Evolutionary conservation across 2,329 filamentous ascomycete species (phyloP).

Genomic region (Epichloe hybrida): DNA sequence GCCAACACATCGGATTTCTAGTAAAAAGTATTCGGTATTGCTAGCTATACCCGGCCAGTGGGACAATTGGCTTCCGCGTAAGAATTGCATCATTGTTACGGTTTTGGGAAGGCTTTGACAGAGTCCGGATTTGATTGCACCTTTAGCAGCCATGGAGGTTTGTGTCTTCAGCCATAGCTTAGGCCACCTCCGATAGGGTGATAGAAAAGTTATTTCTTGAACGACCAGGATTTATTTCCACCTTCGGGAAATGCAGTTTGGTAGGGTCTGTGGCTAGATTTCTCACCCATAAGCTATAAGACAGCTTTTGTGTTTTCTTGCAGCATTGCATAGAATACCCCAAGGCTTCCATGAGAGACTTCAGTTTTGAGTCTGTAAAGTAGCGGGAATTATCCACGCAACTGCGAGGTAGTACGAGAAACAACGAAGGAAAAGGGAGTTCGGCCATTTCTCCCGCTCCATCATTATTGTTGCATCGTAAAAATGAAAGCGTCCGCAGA

Average conservation of each 20-base stretch:
- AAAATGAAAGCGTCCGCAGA: constrained; percentile 56
- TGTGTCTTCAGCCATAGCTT: constrained; percentile 1
- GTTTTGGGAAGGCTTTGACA: background rate
- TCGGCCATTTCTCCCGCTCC: constrained; percentile 9
- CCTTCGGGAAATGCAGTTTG: constrained; percentile 37
- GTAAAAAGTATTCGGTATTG: too few species aligned
- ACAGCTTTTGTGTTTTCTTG: constrained; percentile 71
- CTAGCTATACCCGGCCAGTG: too few species aligned
- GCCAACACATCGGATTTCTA: too few species aligned
- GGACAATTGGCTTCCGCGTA: too few species aligned
- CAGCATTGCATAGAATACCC: constrained; percentile 54
- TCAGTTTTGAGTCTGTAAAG: constrained; percentile 56
- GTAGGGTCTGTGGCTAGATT: constrained; percentile 9
- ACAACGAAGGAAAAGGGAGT: constrained; percentile 52
- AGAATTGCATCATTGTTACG: too few species aligned
- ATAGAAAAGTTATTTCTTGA: constrained; percentile 87
- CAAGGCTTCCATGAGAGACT: constrained; percentile 60
- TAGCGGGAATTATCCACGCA: constrained; percentile 89
- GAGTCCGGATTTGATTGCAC: background rate
- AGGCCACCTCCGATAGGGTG: constrained; percentile 33
- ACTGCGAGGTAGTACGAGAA: constrained; percentile 78
- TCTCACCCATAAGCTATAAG: constrained; percentile 76
- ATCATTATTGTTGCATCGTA: constrained; percentile 25
- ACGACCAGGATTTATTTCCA: constrained; percentile 60
- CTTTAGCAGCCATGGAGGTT: background rate